These are phyloP conservation scores for Citrus mangshanensis DNA, from an alignment of 345 rosid genomes.

Conservation along the genomic window DNA sequence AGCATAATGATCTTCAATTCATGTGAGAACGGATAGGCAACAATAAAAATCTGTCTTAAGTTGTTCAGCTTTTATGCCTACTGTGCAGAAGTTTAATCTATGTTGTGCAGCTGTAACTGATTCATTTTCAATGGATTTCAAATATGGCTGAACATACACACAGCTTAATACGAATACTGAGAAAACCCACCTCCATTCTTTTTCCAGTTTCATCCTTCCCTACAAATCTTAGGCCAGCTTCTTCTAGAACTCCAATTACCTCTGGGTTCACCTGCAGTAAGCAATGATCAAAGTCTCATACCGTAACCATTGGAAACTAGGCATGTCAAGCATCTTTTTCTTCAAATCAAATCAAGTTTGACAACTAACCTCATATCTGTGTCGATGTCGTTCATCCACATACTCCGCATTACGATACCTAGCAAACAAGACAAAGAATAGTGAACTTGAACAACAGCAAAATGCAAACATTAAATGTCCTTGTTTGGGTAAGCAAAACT, in stretches of 20 bases:
- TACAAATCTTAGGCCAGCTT: slow-evolving; percentile 82
- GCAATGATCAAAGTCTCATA: background rate
- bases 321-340: background rate
- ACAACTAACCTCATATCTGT: slow-evolving; percentile 83
- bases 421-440: slow-evolving; percentile 18
- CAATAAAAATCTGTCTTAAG: background rate
- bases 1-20: slow-evolving; percentile 4
- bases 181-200: slow-evolving; percentile 73
- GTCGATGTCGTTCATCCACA: slow-evolving; percentile 88
- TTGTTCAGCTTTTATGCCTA: background rate
- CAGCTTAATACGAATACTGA: background rate
- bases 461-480: background rate
- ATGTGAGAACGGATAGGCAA: background rate
- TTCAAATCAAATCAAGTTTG: slow-evolving; percentile 8
- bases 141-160: background rate
- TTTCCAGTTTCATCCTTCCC: slow-evolving; percentile 90
- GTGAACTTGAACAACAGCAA: background rate
- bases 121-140: background rate
- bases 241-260: slow-evolving; percentile 61
- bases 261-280: slow-evolving; percentile 80
- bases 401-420: slow-evolving; percentile 62
- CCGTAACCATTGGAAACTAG: background rate
- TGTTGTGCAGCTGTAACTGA: background rate
- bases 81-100: background rate
- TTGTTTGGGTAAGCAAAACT: background rate